These are phyloP conservation scores for Jamesozyma jinghongensis DNA, from an alignment of 805 yeast genomes.

Conservation along the genomic window DNA sequence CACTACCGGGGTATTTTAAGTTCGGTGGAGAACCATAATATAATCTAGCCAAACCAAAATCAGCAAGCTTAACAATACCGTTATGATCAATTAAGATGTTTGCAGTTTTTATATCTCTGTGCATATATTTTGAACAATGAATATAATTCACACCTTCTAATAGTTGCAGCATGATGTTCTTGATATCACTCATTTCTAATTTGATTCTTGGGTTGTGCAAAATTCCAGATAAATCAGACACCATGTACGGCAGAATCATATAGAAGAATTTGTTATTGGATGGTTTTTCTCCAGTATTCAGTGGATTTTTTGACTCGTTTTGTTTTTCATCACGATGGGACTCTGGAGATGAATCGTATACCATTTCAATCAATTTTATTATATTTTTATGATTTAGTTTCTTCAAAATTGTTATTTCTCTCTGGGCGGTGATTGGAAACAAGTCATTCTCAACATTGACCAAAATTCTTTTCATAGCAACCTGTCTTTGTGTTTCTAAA, in stretches of 20 bases:
- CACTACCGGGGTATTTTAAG: slow-evolving; percentile 36
- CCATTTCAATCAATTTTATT: slow-evolving; percentile 70
- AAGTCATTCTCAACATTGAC: slow-evolving; percentile 41
- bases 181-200: slow-evolving; percentile 59
- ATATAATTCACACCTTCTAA: slow-evolving; percentile 73
- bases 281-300: not conserved
- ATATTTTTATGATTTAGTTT: slow-evolving; percentile 60
- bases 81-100: slow-evolving; percentile 69
- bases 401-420: slow-evolving; percentile 82
- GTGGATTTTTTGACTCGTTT: slow-evolving; percentile 2
- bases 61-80: slow-evolving; percentile 85
- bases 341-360: slow-evolving; percentile 40
- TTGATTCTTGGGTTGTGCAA: slow-evolving; percentile 66
- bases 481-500: slow-evolving; percentile 42
- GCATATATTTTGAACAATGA: slow-evolving; percentile 49
- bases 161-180: slow-evolving; percentile 73
- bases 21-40: slow-evolving; percentile 57
- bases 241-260: slow-evolving; percentile 89
- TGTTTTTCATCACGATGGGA: slow-evolving; percentile 6
- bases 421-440: slow-evolving; percentile 88
- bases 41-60: slow-evolving; percentile 84
- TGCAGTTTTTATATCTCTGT: slow-evolving; percentile 95
- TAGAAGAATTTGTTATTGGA: slow-evolving; percentile 40
- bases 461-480: slow-evolving; percentile 83
- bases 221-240: slow-evolving; percentile 83